A percentile compares a stretch with the other conserved stretches of the same genome.
phyloP scores from a whole-genome alignment of 192 early-diverging fungal species.

The Podila epicladia region DNA sequence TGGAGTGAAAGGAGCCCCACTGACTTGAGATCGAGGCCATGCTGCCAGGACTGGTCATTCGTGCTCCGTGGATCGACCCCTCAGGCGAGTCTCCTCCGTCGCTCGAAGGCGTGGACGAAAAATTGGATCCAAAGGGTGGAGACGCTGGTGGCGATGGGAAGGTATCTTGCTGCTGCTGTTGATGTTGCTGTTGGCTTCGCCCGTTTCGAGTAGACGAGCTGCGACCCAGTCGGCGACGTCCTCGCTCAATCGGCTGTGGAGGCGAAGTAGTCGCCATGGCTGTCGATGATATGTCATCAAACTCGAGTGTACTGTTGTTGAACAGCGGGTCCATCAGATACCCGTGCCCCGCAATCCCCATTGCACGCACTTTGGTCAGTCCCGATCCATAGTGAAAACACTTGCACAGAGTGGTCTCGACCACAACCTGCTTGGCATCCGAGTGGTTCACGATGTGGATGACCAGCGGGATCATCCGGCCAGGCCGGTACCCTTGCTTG shows the following conservation, averaged over 20 bases:
- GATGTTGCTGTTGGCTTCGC: neutral
- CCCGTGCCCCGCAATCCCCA: slow-evolving; percentile 29
- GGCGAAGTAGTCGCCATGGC: neutral
- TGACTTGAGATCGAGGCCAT: slow-evolving; percentile 43
- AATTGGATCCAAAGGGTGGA: slow-evolving; percentile 18
- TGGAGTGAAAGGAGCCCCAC: slow-evolving; percentile 31
- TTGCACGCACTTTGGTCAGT: slow-evolving; percentile 26
- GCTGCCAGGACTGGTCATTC: slow-evolving; percentile 36
- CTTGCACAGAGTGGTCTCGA: slow-evolving; percentile 43
- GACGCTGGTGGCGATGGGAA: slow-evolving; percentile 46
- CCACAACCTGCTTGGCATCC: slow-evolving; percentile 35
- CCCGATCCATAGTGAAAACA: slow-evolving; percentile 44
- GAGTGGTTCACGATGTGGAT: slow-evolving; percentile 52
- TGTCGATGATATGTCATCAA: neutral
- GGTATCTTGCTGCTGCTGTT: neutral
- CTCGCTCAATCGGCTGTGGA: slow-evolving; percentile 2
- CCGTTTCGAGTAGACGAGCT: slow-evolving; percentile 1
- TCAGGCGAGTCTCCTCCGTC: slow-evolving; percentile 37
- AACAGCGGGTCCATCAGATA: slow-evolving; percentile 22
- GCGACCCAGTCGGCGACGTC: slow-evolving; percentile 7
- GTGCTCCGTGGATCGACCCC: slow-evolving; percentile 21
- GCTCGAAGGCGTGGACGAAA: slow-evolving; percentile 17
- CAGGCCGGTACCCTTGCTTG: slow-evolving; percentile 47
- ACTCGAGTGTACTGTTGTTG: neutral
- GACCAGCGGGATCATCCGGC: slow-evolving; percentile 38